A percentile compares a stretch with the other conserved stretches of the same genome.
phyloP scores from a whole-genome alignment of 2,329 filamentous ascomycete species.

The Plectosphaerella plurivora region DNA sequence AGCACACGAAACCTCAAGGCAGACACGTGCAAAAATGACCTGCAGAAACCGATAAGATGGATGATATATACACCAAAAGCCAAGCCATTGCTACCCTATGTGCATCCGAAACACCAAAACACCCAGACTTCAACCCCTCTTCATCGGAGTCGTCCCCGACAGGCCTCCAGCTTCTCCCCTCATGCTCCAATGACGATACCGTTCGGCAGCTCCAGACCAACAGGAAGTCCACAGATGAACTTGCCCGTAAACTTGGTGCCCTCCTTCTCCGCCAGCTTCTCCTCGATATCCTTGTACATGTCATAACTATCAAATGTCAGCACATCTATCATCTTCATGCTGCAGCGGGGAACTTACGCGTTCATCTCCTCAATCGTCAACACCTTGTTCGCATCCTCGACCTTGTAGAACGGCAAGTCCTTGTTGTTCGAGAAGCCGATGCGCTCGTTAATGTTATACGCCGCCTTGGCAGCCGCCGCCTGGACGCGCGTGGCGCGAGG shows the following conservation, averaged over 20 bases:
- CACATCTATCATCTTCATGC: background rate
- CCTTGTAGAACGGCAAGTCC: constrained; percentile 51
- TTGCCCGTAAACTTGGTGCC: constrained; percentile 28
- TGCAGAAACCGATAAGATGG: no score
- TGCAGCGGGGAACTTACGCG: constrained; percentile 32
- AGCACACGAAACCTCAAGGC: no score
- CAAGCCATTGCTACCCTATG: no score
- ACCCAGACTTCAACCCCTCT: background rate
- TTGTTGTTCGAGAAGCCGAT: constrained; percentile 63
- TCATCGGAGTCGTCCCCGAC: background rate
- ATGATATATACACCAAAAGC: background rate
- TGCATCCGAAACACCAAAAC: background rate
- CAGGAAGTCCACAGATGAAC: constrained; percentile 37
- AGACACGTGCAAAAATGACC: no score
- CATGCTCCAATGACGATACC: constrained; percentile 30
- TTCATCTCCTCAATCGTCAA: constrained; percentile 70
- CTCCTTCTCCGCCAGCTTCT: constrained; percentile 32
- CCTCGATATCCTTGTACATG: constrained; percentile 52
- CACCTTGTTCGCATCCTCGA: constrained; percentile 56
- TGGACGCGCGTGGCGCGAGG: constrained; percentile 54
- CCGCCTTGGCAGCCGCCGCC: constrained; percentile 51
- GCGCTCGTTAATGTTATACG: constrained; percentile 58
- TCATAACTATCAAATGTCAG: constrained; percentile 39
- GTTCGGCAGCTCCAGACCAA: constrained; percentile 44
- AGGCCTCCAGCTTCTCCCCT: background rate